Conservation (phyloP, 176 grass and related monocot genomes). For the Triticum monococcum region DNA sequence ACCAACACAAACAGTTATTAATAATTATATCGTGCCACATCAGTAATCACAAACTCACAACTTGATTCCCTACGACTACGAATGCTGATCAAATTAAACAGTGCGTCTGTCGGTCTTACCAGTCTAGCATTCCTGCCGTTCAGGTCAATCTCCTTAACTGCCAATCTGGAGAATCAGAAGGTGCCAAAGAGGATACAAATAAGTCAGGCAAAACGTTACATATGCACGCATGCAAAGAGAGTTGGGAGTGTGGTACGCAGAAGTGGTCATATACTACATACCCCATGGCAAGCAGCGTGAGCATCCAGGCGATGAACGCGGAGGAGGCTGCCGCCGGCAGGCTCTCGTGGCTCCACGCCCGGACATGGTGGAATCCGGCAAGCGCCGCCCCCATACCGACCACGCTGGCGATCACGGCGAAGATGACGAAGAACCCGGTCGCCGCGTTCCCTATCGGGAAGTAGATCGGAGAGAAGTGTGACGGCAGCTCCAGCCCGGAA, state of each 20-base stretch:
- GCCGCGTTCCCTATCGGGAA: conserved; percentile 93
- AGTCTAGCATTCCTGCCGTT: conserved; percentile 77
- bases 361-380: conserved; percentile 58
- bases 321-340: conserved; percentile 75
- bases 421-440: conserved; percentile 89
- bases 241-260: too few species aligned
- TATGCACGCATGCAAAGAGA: too few species aligned
- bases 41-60: neutral
- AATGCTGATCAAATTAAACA: neutral
- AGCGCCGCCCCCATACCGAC: conserved; percentile 78
- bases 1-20: neutral
- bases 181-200: neutral
- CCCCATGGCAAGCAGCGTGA: conserved; percentile 95
- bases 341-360: conserved; percentile 57
- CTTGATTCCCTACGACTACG: neutral
- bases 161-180: conserved; percentile 48
- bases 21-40: neutral
- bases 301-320: conserved; percentile 69
- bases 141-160: conserved; percentile 80
- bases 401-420: conserved; percentile 75
- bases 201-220: neutral
- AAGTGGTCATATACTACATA: conserved; percentile 15
- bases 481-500: conserved; percentile 49
- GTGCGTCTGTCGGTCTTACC: conserved; percentile 40
- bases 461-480: conserved; percentile 85